Percentiles rank a stretch among this genome's conserved stretches.
These are phyloP conservation scores for Ascochyta pisi DNA, from an alignment of 2,329 filamentous ascomycete species.

Conservation along the genomic window DNA sequence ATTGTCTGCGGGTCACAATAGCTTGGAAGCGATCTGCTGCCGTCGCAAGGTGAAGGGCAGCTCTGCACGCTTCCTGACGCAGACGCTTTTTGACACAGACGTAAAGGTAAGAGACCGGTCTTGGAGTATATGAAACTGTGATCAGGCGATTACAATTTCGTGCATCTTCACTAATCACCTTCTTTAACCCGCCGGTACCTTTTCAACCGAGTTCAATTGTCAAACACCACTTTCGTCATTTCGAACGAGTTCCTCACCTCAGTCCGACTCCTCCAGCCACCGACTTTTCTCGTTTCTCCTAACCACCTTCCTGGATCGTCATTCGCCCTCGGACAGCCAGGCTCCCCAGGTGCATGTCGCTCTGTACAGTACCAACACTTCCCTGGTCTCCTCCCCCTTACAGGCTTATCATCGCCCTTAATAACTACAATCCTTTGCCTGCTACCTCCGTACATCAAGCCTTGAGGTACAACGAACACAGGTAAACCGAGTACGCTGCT, in stretches of 20 bases:
- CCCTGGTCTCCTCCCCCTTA: not conserved
- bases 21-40: not conserved
- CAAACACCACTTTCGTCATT: not conserved
- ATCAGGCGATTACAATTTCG: no score
- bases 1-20: not conserved
- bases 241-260: not conserved
- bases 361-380: not conserved
- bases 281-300: not conserved
- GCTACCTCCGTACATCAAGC: not conserved
- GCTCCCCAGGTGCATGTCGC: not conserved
- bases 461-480: not conserved
- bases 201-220: not conserved
- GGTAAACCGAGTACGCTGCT: not conserved
- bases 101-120: no score
- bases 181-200: no score
- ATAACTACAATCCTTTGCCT: not conserved
- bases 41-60: not conserved
- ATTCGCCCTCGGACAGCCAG: not conserved
- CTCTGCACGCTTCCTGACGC: no score
- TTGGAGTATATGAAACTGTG: no score
- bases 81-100: no score
- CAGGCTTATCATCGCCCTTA: not conserved
- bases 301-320: not conserved
- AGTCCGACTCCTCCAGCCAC: not conserved
- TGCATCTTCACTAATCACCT: no score